Base-by-base conservation (phyloP, 2,329 filamentous ascomycete species). In the Cladophialophora chaetospira region DNA sequence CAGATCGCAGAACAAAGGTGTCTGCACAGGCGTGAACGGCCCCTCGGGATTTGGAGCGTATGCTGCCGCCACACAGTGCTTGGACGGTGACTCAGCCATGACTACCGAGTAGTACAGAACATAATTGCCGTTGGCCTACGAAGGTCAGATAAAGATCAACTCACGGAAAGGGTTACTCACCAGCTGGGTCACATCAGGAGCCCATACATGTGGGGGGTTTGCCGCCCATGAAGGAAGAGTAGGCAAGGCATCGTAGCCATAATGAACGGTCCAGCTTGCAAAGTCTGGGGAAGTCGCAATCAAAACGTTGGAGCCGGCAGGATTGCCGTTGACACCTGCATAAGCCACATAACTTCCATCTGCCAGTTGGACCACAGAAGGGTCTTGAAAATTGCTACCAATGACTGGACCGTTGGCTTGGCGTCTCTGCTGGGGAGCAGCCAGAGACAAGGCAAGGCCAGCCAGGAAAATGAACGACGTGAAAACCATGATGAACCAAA, bases 41-140 rank as follows among this genome's bases (percentile, higher is more conserved):
- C 84, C 84, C 66, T 11, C 72, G 23, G 77, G 69, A n/a, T 67
- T 68, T 15, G 73, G 61, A 0, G 82, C 76, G 2, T 77, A 73
- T 2, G 83, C 84, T 4, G 75, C 76, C 44, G 83, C 84, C 55
- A 87, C 71, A 71, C 84, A 87, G 69, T 87, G 62, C 2, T 66
- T 65, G 29, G 78, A 81, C 1, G 71, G 64, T 40, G 69, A 65
- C 15, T 67, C 67, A 2, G 72, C 73, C 35, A 75, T 70, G 60
- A 75, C 66, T 49, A 83, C 84, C 51, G 87, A 72, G 71, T 84
- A 87, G 69, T 87, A 84, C 36, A 75, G 71, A 2, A 67, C 66
- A 2, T 71, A 65, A 43, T 69, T 66, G n/a, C 67, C 68, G 33
- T 63, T 71, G 72, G 23, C 31, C 28, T 35, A 68, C 82, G 2